Base-by-base conservation (phyloP, 163 green algal genomes). In the Scenedesmus sp. region DNA sequence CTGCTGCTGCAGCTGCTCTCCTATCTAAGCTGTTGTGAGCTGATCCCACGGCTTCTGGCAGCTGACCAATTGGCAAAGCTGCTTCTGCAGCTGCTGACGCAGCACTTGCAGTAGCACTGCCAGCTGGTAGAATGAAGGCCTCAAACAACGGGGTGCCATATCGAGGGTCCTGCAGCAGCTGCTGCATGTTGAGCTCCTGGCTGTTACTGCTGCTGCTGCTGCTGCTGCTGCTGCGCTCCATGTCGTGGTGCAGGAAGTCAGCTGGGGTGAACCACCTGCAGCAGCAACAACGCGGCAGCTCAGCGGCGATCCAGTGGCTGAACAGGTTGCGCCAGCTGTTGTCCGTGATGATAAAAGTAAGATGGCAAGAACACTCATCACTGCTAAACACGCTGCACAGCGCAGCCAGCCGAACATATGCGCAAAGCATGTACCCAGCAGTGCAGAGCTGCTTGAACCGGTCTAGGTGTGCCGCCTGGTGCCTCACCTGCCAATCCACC, bases 81-180 rank as follows among this genome's bases (percentile, higher is more conserved):
- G 53, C 18, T 33, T 16, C 35, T 42, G 33, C n/a, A 56, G 53
- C 30, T 30, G 30, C 24, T 49, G 24, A 20, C 22, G 13, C 22
- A 2, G 40, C 37, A 40, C 6, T 40, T 88, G 59, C 59, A 80
- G 20, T 3, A 49, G 15, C 26, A n/a, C 1, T 61, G 56, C 24
- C 46, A 51, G 85, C 44, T 78, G 70, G 85, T n/a, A 61, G 7
- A 2, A 90, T 15, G 20, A 84, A 90, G 26, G 46, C 85, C 44
- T 90, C 85, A 56, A 90, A 84, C 46, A 90, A 24, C 0, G 85
- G 85, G 2, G 85, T 90, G 46, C 85, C 85, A 30, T 85, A 85
- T 15, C 72, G 35, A 2, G 85, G 85, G 30, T 90, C 72, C 40
- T n/a, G n/a, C 44, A 90, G 37, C 46, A 90, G 70, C 30, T 76